These are phyloP conservation scores for Populus hybrid DNA, from an alignment of 441 rosid species.

Conservation along the genomic window DNA sequence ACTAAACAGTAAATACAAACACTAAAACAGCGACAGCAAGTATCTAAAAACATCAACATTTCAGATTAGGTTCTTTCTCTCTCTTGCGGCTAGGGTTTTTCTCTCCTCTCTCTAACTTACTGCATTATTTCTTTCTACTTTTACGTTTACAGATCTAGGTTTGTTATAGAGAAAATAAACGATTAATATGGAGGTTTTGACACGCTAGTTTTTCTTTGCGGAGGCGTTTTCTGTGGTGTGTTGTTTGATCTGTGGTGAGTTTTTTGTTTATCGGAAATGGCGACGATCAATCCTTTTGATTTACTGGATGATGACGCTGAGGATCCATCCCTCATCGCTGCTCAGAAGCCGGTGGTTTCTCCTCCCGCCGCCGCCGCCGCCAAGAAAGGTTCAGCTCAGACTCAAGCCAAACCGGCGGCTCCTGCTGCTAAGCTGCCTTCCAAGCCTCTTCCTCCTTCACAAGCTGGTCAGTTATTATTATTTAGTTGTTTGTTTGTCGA, in stretches of 20 bases:
- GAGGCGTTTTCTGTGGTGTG: neutral
- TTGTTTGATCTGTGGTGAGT: neutral
- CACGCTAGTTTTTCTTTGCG: conserved; percentile 21
- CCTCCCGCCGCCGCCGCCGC: conserved; percentile 8
- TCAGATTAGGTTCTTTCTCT: neutral
- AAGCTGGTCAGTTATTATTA: conserved; percentile 46
- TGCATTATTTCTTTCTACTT: neutral
- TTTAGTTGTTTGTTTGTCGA: neutral
- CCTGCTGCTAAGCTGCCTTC: conserved; percentile 51
- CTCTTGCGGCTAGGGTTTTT: conserved; percentile 44
- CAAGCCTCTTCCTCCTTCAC: conserved; percentile 69
- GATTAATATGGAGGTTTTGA: conserved; percentile 24
- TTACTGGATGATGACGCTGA: conserved; percentile 65
- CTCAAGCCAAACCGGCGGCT: conserved; percentile 32
- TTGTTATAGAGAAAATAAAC: neutral
- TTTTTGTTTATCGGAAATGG: conserved; percentile 36
- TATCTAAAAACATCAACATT: neutral
- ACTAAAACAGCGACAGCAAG: neutral
- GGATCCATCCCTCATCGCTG: conserved; percentile 50
- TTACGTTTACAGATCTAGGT: neutral
- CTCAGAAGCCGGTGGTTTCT: conserved; percentile 23
- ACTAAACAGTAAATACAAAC: neutral
- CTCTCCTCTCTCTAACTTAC: conserved; percentile 1
- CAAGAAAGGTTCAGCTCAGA: conserved; percentile 29
- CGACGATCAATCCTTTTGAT: conserved; percentile 71